These are phyloP conservation scores for Saccharomycopsis olivae DNA, from an alignment of 805 yeast species.

Conservation along the genomic window DNA sequence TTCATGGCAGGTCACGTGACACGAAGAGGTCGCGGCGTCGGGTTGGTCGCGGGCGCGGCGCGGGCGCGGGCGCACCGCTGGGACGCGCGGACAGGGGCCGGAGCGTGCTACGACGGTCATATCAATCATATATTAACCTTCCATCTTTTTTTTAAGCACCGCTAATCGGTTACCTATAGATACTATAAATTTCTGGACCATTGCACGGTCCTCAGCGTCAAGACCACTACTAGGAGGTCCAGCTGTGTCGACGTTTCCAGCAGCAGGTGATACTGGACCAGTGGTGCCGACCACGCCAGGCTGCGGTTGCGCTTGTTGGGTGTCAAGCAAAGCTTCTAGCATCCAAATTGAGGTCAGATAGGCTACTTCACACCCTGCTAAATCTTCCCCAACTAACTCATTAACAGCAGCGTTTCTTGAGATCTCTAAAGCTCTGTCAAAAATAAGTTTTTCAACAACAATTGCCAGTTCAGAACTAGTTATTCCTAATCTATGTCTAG, in stretches of 20 bases:
- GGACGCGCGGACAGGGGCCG: too few species aligned
- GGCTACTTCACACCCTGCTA: conserved; percentile 72
- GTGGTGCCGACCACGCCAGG: conserved; percentile 8
- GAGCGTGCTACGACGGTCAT: too few species aligned
- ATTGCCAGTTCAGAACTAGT: conserved; percentile 21
- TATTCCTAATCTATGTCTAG: conserved; percentile 27
- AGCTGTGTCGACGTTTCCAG: conserved; percentile 24
- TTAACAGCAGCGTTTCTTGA: conserved; percentile 84
- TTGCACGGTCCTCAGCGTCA: conserved; percentile 61
- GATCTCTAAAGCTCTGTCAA: conserved; percentile 90
- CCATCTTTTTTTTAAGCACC: conserved; percentile 55
- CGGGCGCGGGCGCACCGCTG: too few species aligned
- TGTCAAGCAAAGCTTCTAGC: conserved; percentile 75
- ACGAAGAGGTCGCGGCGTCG: too few species aligned
- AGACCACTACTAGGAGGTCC: conserved; percentile 30
- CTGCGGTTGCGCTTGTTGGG: too few species aligned
- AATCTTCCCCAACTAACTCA: conserved; percentile 67
- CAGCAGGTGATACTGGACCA: conserved; percentile 11
- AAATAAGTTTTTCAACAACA: conserved; percentile 75
- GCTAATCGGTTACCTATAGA: conserved; percentile 74
- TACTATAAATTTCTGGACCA: conserved; percentile 71
- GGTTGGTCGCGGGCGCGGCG: too few species aligned
- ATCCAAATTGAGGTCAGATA: conserved; percentile 93
- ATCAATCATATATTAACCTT: too few species aligned
- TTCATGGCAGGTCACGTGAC: too few species aligned